Evolutionary conservation across 768 basidiomycete genomes (phyloP), one percentile per base, ranked within the genome.

Genomic region (Phallus indusiatus): DNA sequence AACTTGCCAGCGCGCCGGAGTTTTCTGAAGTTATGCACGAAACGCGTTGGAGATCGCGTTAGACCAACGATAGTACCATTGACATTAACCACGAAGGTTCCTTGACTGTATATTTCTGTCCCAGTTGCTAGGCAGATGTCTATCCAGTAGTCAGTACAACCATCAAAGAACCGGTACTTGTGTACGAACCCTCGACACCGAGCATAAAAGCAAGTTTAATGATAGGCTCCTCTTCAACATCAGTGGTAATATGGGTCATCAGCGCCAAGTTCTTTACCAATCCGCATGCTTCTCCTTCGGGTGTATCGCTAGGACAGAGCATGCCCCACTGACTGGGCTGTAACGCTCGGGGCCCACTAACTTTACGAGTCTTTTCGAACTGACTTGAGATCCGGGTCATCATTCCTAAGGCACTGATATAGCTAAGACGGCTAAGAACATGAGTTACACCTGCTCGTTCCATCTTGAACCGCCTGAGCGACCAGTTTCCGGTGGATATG

Each of bases 251-350:
- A 72, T 99, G 95, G 2, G 96, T 98, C 96, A 99, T 99, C 16
- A 99, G 77, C 2, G 96, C 96, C 62, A 99, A 75, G 73, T 99
- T 99, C 77, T 99, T 99, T 50, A 99, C 96, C 60, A 99, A 75
- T 22, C 96, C 96, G 68, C 96, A 99, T 17, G 96, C 96, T 74
- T 99, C 96, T 69, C 96, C 96, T 84, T 99, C 96, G 0, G 96
- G 96, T 0, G 96, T 99, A 72, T 99, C 96, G 69, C 90, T 93
- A 0, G 96, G 92, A 74, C 96, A 99, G 18, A 98, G 76, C 76
- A 99, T 90, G 37, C 96, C 96, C 96, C 96, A 99, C 73, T 99
- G 96, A 78, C 88, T 91, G 5, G 96, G 95, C 69, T 99, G 96
- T 61, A 99, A 72, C 20, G 95, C 94, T 66, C 96, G 83, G 33